Evolutionary conservation across 306 rosid genomes (phyloP).

Genomic region (Prunus armeniaca): DNA sequence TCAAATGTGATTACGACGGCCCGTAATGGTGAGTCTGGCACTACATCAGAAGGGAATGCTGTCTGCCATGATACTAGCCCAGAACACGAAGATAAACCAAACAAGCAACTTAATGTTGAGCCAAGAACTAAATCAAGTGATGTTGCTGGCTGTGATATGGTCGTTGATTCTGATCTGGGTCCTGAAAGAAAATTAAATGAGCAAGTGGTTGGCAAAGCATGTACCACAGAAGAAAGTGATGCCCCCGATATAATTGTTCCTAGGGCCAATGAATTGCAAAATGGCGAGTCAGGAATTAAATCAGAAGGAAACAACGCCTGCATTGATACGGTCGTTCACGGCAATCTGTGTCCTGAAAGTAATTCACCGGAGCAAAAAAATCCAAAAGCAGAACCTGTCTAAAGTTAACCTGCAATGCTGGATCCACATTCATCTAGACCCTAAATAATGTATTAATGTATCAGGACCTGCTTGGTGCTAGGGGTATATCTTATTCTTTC

Average conservation of each 20-base stretch:
- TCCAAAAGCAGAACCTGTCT: slow-evolving; percentile 45
- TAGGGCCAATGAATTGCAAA: slow-evolving; percentile 29
- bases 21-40: slow-evolving; percentile 25
- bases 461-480: neutral
- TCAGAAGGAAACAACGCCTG: slow-evolving; percentile 26
- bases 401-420: slow-evolving; percentile 38
- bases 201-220: slow-evolving; percentile 14
- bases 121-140: slow-evolving; percentile 14
- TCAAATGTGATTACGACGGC: slow-evolving; percentile 21
- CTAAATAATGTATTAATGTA: slow-evolving; percentile 11
- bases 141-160: slow-evolving; percentile 13
- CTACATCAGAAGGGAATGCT: slow-evolving; percentile 29
- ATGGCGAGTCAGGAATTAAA: slow-evolving; percentile 27
- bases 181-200: slow-evolving; percentile 21
- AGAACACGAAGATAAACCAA: slow-evolving; percentile 10
- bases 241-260: slow-evolving; percentile 19
- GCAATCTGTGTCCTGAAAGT: slow-evolving; percentile 21
- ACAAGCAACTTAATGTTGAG: slow-evolving; percentile 6
- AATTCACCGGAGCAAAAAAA: slow-evolving; percentile 28
- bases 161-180: slow-evolving; percentile 6
- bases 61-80: slow-evolving; percentile 6
- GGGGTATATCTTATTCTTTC: slow-evolving; percentile 13
- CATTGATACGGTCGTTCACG: slow-evolving; percentile 24
- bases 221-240: slow-evolving; percentile 10
- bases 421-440: slow-evolving; percentile 17